These are phyloP conservation scores for Pleomassaria siparia DNA, from an alignment of 2,329 filamentous ascomycete species.

Conservation along the genomic window DNA sequence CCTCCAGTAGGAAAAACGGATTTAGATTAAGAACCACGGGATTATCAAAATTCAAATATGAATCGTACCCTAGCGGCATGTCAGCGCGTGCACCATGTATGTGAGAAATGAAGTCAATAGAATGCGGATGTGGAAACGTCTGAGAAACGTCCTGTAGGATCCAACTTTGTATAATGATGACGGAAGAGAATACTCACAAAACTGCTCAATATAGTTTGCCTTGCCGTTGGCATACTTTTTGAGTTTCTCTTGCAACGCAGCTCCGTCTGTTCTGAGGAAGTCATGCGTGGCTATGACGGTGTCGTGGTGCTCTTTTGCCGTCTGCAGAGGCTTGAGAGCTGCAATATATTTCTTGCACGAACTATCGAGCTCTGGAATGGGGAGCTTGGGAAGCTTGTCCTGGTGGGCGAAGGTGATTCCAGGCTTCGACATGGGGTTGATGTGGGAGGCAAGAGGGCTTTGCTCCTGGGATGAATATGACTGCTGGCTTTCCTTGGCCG, in stretches of 20 bases:
- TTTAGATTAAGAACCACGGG: conserved; percentile 97
- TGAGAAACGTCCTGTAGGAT: conserved; percentile 7
- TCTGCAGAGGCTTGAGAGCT: conserved; percentile 79
- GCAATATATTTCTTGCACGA: conserved; percentile 79
- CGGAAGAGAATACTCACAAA: conserved; percentile 66
- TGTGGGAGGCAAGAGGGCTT: conserved; percentile 51
- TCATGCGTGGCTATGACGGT: conserved; percentile 78
- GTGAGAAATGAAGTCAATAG: conserved; percentile 5
- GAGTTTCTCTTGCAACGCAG: conserved; percentile 81
- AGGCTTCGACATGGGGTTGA: conserved; percentile 60
- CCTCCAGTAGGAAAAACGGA: conserved; percentile 94
- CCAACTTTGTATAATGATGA: conserved; percentile 3
- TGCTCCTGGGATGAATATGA: conserved; percentile 50
- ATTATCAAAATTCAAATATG: conserved; percentile 96
- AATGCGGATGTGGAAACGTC: conserved; percentile 10
- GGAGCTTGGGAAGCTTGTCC: conserved; percentile 85
- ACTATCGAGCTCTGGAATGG: conserved; percentile 82
- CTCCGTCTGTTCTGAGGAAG: conserved; percentile 79
- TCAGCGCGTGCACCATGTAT: conserved; percentile 21
- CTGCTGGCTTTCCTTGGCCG: conserved; percentile 56
- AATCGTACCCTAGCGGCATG: conserved; percentile 80
- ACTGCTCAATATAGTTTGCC: conserved; percentile 97
- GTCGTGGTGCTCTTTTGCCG: conserved; percentile 76
- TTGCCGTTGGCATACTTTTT: conserved; percentile 88
- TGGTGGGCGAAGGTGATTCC: conserved; percentile 89